Conservation (phyloP, 1,284 basidiomycete genomes). For the Cryptococcus wingfieldii region DNA sequence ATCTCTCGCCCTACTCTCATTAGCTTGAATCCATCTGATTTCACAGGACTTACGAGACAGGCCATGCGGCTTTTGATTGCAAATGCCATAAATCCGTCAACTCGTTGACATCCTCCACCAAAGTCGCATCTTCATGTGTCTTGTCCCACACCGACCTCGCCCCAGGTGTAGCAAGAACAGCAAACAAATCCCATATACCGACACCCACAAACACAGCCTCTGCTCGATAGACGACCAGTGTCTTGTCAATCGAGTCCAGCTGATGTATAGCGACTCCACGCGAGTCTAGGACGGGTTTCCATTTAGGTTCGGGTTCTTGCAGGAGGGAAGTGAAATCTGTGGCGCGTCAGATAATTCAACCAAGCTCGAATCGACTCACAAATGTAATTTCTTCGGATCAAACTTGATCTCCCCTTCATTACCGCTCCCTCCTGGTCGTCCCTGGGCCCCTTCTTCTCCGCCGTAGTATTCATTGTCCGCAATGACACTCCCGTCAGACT, state of each 20-base stretch:
- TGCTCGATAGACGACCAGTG: constrained; percentile 90
- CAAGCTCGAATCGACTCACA: constrained; percentile 44
- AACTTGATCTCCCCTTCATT: constrained; percentile 72
- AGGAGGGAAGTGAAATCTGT: constrained; percentile 85
- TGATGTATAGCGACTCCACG: constrained; percentile 90
- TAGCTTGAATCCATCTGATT: constrained; percentile 3
- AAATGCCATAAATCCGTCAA: constrained; percentile 88
- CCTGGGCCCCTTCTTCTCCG: constrained; percentile 10
- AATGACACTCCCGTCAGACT: constrained; percentile 41
- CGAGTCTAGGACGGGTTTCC: constrained; percentile 76
- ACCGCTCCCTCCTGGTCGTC: constrained; percentile 59
- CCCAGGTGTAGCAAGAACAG: constrained; percentile 77
- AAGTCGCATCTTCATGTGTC: constrained; percentile 72
- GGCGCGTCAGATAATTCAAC: constrained; percentile 8
- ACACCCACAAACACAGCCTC: constrained; percentile 98
- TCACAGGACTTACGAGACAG: constrained; percentile 64
- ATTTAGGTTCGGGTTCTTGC: constrained; percentile 98
- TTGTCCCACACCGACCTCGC: constrained; percentile 85
- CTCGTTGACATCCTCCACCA: constrained; percentile 88
- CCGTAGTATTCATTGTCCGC: constrained; percentile 29
- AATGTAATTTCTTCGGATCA: constrained; percentile 91
- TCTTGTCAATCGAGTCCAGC: constrained; percentile 95
- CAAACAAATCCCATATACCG: constrained; percentile 93
- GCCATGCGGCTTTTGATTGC: constrained; percentile 84
- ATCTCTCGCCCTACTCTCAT: constrained; percentile 69